Percentiles rank a stretch among this genome's conserved stretches.
Evolutionary conservation across 2,329 filamentous ascomycete genomes (phyloP).

Genomic region (Claviceps citrina): DNA sequence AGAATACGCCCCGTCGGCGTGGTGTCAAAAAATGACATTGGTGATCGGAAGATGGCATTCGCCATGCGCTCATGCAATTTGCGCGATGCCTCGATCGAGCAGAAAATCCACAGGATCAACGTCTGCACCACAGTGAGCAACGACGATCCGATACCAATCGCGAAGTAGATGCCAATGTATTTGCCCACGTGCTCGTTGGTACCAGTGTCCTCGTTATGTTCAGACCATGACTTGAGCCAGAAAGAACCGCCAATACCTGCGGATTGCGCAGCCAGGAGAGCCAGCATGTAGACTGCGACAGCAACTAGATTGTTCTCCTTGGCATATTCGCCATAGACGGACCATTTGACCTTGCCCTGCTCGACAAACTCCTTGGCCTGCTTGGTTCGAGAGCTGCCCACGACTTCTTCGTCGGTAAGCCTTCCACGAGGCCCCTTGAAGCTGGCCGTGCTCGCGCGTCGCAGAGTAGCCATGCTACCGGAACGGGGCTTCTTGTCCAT

Average conservation of each 20-base stretch:
- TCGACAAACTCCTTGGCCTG: slow-evolving; percentile 80
- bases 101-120: slow-evolving; percentile 96
- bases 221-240: slow-evolving; percentile 91
- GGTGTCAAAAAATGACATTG: slow-evolving; percentile 98
- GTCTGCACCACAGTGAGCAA: slow-evolving; percentile 80
- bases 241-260: slow-evolving; percentile 70
- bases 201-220: slow-evolving; percentile 53
- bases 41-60: slow-evolving; percentile 88
- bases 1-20: slow-evolving; percentile 92
- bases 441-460: slow-evolving; percentile 80
- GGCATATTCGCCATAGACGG: slow-evolving; percentile 83
- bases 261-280: slow-evolving; percentile 66
- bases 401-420: slow-evolving; percentile 67
- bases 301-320: slow-evolving; percentile 83
- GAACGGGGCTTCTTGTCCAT: slow-evolving; percentile 39
- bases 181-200: slow-evolving; percentile 66
- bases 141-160: slow-evolving; percentile 77
- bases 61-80: slow-evolving; percentile 97
- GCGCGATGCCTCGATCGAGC: slow-evolving; percentile 93
- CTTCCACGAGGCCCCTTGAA: slow-evolving; percentile 79
- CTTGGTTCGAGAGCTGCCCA: slow-evolving; percentile 55
- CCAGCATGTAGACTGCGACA: slow-evolving; percentile 62
- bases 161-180: slow-evolving; percentile 91
- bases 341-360: slow-evolving; percentile 95
- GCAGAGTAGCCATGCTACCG: slow-evolving; percentile 64